Evolutionary conservation across 106 monocot genomes (phyloP).

Genomic region (Hemerocallis citrina): DNA sequence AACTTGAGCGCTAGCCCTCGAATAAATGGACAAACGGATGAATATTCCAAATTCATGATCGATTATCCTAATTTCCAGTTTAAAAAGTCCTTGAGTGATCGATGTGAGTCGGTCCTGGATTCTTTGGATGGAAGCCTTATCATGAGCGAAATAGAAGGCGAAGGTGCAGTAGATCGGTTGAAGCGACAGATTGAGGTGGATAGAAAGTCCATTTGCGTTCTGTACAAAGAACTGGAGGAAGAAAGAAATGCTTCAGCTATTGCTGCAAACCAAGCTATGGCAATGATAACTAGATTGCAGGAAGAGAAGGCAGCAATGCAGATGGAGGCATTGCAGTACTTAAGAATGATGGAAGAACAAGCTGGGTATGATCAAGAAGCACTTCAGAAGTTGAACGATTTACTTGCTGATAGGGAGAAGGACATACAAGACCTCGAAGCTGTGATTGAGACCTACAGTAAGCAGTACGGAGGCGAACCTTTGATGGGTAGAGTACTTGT

Average conservation of each 20-base stretch:
- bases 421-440: constrained; percentile 63
- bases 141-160: constrained; percentile 57
- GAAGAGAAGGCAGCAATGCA: constrained; percentile 97
- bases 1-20: constrained; percentile 27
- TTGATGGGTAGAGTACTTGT: constrained; percentile 8
- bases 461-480: constrained; percentile 18
- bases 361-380: constrained; percentile 83
- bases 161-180: constrained; percentile 31
- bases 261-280: constrained; percentile 91
- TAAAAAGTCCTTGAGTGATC: constrained; percentile 22
- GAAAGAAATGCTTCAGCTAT: constrained; percentile 87
- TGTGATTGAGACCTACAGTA: constrained; percentile 48
- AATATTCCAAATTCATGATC: constrained; percentile 7
- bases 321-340: constrained; percentile 88
- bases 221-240: constrained; percentile 87
- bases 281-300: constrained; percentile 96
- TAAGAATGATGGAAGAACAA: constrained; percentile 98
- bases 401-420: constrained; percentile 57
- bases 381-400: constrained; percentile 52
- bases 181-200: constrained; percentile 55
- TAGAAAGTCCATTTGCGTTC: constrained; percentile 31
- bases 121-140: constrained; percentile 41
- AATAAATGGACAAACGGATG: constrained; percentile 21
- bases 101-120: constrained; percentile 21
- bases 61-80: no score